Percentiles rank a stretch among this genome's conserved stretches.
Evolutionary conservation across 2,329 filamentous ascomycete genomes (phyloP).

Genomic region (Aspergillus sclerotialis): DNA sequence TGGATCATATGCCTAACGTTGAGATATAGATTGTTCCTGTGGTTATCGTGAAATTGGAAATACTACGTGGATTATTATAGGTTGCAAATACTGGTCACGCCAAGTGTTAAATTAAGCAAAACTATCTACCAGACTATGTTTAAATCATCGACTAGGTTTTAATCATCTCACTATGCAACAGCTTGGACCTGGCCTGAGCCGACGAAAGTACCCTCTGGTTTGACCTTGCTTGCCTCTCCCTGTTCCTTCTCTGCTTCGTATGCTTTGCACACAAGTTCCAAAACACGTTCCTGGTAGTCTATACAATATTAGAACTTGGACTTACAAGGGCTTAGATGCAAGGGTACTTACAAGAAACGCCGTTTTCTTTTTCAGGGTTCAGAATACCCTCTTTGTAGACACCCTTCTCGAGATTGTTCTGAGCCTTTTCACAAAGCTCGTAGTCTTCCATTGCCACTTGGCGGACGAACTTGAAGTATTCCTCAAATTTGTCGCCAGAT

Average conservation of each 20-base stretch:
- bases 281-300: constrained; percentile 43
- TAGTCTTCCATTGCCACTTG: constrained; percentile 52
- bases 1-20: too few species aligned
- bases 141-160: too few species aligned
- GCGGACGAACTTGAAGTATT: constrained; percentile 51
- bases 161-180: constrained; percentile 1
- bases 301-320: constrained; percentile 7
- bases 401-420: constrained; percentile 47
- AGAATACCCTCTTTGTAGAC: constrained; percentile 50
- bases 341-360: constrained; percentile 42
- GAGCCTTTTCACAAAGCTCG: constrained; percentile 51
- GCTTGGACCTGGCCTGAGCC: not conserved
- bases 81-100: too few species aligned
- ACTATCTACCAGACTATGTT: too few species aligned
- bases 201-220: not conserved
- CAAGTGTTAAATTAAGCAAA: too few species aligned
- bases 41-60: too few species aligned
- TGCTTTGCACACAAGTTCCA: constrained; percentile 39
- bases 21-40: too few species aligned
- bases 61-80: too few species aligned
- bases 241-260: constrained; percentile 29
- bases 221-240: constrained; percentile 6
- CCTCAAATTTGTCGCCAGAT: constrained; percentile 47
- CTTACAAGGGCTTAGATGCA: constrained; percentile 2
- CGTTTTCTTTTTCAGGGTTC: constrained; percentile 51